A percentile compares a stretch with the other conserved stretches of the same genome.
Conservation (phyloP, 768 basidiomycete species). For the Exidia glandulosa region DNA sequence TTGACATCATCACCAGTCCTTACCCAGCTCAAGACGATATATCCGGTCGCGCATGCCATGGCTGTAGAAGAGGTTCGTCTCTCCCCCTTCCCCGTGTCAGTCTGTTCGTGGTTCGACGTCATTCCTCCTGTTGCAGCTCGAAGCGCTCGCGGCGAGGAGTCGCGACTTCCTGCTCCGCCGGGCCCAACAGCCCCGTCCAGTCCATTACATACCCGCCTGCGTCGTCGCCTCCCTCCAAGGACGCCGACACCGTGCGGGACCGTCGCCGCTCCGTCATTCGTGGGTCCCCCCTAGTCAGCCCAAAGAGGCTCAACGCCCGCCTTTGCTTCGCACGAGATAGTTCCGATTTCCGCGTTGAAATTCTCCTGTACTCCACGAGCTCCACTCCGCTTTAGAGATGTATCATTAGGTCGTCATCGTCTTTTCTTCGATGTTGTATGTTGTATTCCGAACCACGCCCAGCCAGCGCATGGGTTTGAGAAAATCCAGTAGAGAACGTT, state of each 20-base stretch:
- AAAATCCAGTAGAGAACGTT: no score
- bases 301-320: no score
- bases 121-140: background rate
- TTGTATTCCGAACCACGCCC: no score
- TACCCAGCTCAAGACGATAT: background rate
- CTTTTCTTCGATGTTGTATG: no score
- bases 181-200: background rate
- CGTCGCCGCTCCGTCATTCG: background rate
- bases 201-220: background rate
- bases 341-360: no score
- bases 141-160: background rate
- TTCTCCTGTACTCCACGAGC: no score
- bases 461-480: no score
- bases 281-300: no score
- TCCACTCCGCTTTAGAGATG: no score
- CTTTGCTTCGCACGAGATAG: no score
- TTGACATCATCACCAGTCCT: background rate
- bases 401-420: no score
- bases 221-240: background rate
- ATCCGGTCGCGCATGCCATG: background rate
- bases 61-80: background rate
- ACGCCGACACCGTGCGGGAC: background rate
- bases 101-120: background rate
- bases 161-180: background rate
- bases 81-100: background rate